These are phyloP conservation scores for Colletotrichum zoysiae DNA, from an alignment of 2,329 filamentous ascomycete genomes.

Conservation along the genomic window DNA sequence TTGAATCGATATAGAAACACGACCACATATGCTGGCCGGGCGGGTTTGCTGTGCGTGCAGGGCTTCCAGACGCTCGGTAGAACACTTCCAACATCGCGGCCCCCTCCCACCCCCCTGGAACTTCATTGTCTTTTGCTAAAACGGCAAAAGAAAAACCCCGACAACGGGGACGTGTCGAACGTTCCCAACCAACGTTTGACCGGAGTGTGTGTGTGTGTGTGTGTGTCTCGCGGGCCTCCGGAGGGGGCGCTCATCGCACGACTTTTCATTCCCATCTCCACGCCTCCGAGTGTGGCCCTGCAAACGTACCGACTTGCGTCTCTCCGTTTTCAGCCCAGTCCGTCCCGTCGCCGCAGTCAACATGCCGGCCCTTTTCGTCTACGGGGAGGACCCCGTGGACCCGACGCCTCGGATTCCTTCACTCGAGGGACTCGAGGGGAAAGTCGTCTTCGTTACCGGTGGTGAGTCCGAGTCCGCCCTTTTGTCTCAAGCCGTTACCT, in stretches of 20 bases:
- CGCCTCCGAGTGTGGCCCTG: too few species aligned
- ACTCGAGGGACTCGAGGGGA: constrained; percentile 59
- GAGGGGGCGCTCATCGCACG: background rate
- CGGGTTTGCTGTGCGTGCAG: background rate
- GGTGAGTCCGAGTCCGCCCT: constrained; percentile 49
- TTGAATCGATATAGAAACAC: background rate
- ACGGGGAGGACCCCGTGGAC: constrained; percentile 27
- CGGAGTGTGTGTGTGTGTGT: too few species aligned
- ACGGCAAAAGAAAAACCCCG: background rate
- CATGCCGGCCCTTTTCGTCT: constrained; percentile 22
- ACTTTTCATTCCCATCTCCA: too few species aligned
- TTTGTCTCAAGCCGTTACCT: too few species aligned
- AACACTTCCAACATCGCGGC: background rate
- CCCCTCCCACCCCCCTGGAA: background rate
- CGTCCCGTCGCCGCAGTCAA: background rate
- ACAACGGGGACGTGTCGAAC: background rate
- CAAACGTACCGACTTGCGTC: too few species aligned
- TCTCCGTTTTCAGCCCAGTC: background rate
- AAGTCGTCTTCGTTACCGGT: constrained; percentile 65
- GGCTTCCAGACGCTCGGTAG: background rate
- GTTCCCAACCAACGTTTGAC: background rate
- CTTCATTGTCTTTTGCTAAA: background rate
- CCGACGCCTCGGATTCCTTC: constrained; percentile 50
- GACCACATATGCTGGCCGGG: background rate
- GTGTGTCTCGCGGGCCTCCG: background rate